phyloP scores from a whole-genome alignment of 805 yeast species.

The Starmerella etchellsii region DNA sequence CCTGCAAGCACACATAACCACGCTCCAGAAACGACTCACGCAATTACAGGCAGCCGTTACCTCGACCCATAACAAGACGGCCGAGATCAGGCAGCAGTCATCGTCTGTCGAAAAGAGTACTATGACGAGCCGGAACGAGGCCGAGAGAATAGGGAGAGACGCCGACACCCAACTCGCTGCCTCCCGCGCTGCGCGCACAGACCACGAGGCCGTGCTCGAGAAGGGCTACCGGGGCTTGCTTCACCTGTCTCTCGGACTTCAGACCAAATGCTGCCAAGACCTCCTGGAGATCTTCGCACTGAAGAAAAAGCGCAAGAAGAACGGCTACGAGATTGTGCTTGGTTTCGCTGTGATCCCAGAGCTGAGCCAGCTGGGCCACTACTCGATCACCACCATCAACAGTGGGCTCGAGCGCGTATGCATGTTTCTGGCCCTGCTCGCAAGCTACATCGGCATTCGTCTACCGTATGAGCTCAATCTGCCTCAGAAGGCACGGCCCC shows the following conservation, averaged over 20 bases:
- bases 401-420: conserved; percentile 26
- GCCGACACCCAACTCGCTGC: conserved; percentile 1
- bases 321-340: conserved; percentile 24
- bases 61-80: conserved; percentile 11
- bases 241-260: conserved; percentile 17
- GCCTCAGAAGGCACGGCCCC: conserved; percentile 22
- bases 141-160: not conserved
- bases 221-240: conserved; percentile 16
- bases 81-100: conserved; percentile 10
- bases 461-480: conserved; percentile 25
- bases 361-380: conserved; percentile 22
- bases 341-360: conserved; percentile 26
- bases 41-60: conserved; percentile 12
- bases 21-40: conserved; percentile 15
- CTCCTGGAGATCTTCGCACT: conserved; percentile 19
- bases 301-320: conserved; percentile 19
- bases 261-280: conserved; percentile 19
- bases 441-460: conserved; percentile 25
- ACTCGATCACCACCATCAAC: conserved; percentile 24
- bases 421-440: conserved; percentile 23
- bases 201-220: conserved; percentile 13
- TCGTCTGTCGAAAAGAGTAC: conserved; percentile 1
- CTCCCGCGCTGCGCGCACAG: not conserved
- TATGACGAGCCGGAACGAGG: not conserved
- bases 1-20: conserved; percentile 14